Conservation (phyloP, 805 yeast species). For the Ogataea haglerorum region DNA sequence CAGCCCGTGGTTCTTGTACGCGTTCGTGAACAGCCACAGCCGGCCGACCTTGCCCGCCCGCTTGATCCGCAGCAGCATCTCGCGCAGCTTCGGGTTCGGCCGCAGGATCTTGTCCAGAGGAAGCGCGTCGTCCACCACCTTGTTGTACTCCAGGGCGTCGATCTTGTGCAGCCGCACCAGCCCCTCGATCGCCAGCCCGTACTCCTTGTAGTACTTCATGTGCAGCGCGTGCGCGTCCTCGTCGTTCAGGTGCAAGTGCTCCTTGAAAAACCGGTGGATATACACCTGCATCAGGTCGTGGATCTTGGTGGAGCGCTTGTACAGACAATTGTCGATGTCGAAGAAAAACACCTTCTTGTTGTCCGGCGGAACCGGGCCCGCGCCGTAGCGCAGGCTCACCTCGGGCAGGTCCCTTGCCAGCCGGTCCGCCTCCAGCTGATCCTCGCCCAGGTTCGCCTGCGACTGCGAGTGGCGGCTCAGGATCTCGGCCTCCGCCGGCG, state of each 20-base stretch:
- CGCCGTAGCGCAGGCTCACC: slow-evolving; percentile 26
- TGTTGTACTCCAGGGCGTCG: slow-evolving; percentile 85
- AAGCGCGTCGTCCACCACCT: slow-evolving; percentile 85
- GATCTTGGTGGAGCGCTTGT: slow-evolving; percentile 67
- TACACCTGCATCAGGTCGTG: slow-evolving; percentile 85
- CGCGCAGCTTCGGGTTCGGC: slow-evolving; percentile 56
- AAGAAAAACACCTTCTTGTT: slow-evolving; percentile 58
- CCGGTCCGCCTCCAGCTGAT: slow-evolving; percentile 11
- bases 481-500: slow-evolving; percentile 11
- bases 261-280: slow-evolving; percentile 78
- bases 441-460: slow-evolving; percentile 12
- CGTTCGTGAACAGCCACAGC: slow-evolving; percentile 93
- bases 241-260: slow-evolving; percentile 55
- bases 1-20: slow-evolving; percentile 85
- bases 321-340: slow-evolving; percentile 92
- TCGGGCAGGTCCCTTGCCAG: slow-evolving; percentile 26
- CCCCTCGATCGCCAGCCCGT: slow-evolving; percentile 94
- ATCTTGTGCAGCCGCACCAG: slow-evolving; percentile 65
- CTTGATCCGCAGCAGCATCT: slow-evolving; percentile 46
- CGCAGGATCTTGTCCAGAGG: slow-evolving; percentile 76
- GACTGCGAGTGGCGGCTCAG: slow-evolving; percentile 14
- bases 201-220: slow-evolving; percentile 71
- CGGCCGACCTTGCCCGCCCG: slow-evolving; percentile 52
- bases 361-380: slow-evolving; percentile 28
- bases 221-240: slow-evolving; percentile 75